Percentiles rank a stretch among this genome's conserved stretches.
Conservation (phyloP, 177 flowering plant genomes). For the Vitis hybrid region DNA sequence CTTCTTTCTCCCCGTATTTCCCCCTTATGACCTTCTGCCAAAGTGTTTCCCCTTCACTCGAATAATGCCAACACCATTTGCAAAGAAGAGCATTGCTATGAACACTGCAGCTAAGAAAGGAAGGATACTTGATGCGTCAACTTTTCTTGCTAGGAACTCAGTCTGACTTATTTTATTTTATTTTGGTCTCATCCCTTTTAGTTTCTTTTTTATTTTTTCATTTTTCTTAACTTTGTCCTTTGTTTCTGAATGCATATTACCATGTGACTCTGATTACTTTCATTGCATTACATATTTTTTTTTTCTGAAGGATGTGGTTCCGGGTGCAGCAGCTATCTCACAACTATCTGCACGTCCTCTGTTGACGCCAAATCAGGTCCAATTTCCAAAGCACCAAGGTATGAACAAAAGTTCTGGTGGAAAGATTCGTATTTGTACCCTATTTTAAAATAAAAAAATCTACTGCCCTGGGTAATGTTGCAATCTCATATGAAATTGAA, state of each 20-base stretch:
- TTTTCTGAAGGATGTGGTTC: constrained; percentile 48
- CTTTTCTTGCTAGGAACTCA: background rate
- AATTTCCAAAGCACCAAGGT: constrained; percentile 78
- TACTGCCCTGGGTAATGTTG: background rate
- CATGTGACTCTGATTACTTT: background rate
- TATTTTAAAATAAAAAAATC: background rate
- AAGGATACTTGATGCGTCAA: background rate
- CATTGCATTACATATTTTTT: constrained; percentile 8
- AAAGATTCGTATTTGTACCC: background rate
- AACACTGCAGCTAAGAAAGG: background rate
- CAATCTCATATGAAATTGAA: no score
- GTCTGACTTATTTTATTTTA: background rate
- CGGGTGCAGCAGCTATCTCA: constrained; percentile 43
- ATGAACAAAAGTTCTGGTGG: constrained; percentile 3
- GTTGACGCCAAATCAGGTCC: constrained; percentile 40
- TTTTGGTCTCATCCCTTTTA: background rate
- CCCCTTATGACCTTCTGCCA: no score
- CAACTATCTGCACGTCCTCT: constrained; percentile 43
- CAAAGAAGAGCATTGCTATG: background rate
- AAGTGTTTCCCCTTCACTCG: background rate
- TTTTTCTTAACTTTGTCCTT: background rate
- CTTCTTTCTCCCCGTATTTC: no score
- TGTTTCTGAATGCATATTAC: background rate
- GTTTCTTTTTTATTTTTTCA: background rate
- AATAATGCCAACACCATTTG: background rate